These are phyloP conservation scores for Takashimella tepidaria DNA, from an alignment of 1,284 basidiomycete genomes.

Conservation along the genomic window DNA sequence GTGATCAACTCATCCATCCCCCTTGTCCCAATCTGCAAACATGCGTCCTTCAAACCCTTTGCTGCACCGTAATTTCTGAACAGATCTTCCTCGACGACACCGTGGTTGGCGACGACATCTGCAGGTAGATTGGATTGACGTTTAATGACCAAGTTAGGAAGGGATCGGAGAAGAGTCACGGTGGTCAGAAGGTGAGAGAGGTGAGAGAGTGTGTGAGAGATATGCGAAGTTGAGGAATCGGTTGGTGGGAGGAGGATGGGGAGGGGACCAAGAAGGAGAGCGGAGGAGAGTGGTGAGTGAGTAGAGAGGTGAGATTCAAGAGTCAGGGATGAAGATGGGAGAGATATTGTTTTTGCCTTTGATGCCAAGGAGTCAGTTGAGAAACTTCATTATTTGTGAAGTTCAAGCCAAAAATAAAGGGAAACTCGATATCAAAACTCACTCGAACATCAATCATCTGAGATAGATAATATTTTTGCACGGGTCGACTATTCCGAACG, in stretches of 20 bases:
- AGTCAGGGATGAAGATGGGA: conserved; percentile 61
- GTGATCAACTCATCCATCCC: conserved; percentile 88
- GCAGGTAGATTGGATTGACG: conserved; percentile 74
- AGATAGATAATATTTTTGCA: conserved; percentile 65
- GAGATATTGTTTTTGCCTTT: conserved; percentile 68
- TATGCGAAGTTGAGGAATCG: conserved; percentile 54
- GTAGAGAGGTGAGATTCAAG: conserved; percentile 64
- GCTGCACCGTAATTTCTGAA: conserved; percentile 65
- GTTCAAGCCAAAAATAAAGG: conserved; percentile 4
- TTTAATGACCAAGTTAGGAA: conserved; percentile 66
- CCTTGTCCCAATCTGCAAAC: conserved; percentile 81
- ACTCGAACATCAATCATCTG: conserved; percentile 82
- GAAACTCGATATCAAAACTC: conserved; percentile 37
- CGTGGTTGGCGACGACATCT: conserved; percentile 73
- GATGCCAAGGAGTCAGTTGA: conserved; percentile 5
- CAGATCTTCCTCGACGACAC: conserved; percentile 80
- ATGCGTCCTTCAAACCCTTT: conserved; percentile 55
- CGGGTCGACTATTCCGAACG: conserved; percentile 50
- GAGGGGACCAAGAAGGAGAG: conserved; percentile 71
- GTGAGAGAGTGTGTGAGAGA: conserved; percentile 66
- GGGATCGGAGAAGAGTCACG: conserved; percentile 59
- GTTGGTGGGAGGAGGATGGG: conserved; percentile 59
- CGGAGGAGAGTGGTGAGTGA: conserved; percentile 71
- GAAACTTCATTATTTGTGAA: too few species aligned
- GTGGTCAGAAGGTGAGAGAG: conserved; percentile 50